phyloP scores from a whole-genome alignment of 345 rosid genomes.

The Sisymbrium altissimum region DNA sequence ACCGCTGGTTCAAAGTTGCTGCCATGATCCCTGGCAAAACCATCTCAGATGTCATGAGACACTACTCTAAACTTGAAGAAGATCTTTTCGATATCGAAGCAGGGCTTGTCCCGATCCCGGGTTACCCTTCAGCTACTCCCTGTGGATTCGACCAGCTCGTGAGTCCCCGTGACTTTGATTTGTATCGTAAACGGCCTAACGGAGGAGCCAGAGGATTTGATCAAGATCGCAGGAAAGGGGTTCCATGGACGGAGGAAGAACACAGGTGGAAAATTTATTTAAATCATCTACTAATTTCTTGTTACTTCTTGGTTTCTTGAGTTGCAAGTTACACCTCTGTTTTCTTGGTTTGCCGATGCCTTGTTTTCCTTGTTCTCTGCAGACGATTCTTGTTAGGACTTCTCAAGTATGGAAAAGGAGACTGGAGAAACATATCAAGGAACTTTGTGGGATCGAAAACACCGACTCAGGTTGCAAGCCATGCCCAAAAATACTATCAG shows the following conservation, averaged over 20 bases:
- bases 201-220: conserved; percentile 37
- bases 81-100: conserved; percentile 96
- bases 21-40: conserved; percentile 92
- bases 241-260: conserved; percentile 99
- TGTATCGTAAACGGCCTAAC: conserved; percentile 27
- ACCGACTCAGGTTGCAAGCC: conserved; percentile 98
- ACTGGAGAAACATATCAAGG: conserved; percentile 95
- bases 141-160: conserved; percentile 56
- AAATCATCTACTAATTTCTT: neutral
- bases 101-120: conserved; percentile 80
- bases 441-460: conserved; percentile 85
- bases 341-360: neutral
- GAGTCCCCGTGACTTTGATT: conserved; percentile 39
- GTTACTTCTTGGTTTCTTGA: neutral
- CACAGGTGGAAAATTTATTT: conserved; percentile 56
- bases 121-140: conserved; percentile 56
- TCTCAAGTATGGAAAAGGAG: conserved; percentile 92
- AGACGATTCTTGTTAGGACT: conserved; percentile 91
- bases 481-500: conserved; percentile 97
- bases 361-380: conserved; percentile 9
- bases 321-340: neutral
- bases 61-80: conserved; percentile 83
- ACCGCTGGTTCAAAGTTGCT: conserved; percentile 81
- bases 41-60: conserved; percentile 82
- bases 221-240: conserved; percentile 93